Base-by-base conservation (phyloP, 441 rosid genomes). In the Aleurites moluccanus region DNA sequence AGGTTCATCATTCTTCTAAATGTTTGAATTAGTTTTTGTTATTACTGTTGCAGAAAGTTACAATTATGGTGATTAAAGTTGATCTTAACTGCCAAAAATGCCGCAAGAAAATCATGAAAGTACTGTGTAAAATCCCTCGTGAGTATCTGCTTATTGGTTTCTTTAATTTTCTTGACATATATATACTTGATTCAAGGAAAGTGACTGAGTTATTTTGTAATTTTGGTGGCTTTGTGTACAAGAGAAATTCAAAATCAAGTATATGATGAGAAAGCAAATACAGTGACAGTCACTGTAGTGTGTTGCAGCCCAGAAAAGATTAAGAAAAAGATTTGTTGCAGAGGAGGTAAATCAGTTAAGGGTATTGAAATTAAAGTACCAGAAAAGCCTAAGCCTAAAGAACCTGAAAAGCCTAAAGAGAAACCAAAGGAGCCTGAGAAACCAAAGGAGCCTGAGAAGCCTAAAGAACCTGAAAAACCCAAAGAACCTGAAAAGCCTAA, bases 221-320 rank as follows among this genome's bases (percentile, higher is more conserved):
- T 11, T 73, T 49, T 65, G 8, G 11, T n/a, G 67, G 35, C 18
- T 74, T 90, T 85, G 67, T 62, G 89, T 80, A 82, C 90, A 85
- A 87, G 77, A 93, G 97, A 94, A 83, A 87, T 94, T 69, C 85
- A 84, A 63, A 89, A 81, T 85, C 91, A 84, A 42, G 9, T 42
- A 2, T 91, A 83, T 68, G 95, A 94, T 73, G 89, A 86, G 49
- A 89, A 94, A 86, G 63, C 79, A 8, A 90, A 91, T 75, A 79
- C 72, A 10, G 97, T 92, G 78, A 78, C 64, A 52, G 83, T 94
- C 83, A 91, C 78, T 13, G 97, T 94, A 33, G 78, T 85, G 3
- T 88, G 95, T 73, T 94, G 97, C 76, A 81, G 87, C 47, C 95
- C 97, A 10, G 97, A 91, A 68, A 86, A 77, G 83, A 82, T 94